Conservation (phyloP, 2,329 filamentous ascomycete genomes). For the Penicillium sp. region DNA sequence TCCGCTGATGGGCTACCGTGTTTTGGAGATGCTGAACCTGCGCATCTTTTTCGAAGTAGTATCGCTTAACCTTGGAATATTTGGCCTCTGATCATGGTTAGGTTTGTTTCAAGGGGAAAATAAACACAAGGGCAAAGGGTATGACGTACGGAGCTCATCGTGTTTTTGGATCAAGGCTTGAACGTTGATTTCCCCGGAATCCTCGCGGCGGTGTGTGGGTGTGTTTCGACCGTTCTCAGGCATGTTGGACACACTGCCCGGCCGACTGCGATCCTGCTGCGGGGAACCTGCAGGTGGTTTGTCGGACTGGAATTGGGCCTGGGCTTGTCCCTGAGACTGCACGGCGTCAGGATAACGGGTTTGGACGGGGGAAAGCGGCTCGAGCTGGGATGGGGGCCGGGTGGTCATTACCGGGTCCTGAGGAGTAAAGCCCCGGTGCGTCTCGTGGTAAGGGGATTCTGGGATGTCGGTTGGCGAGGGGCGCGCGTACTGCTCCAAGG, state of each 20-base stretch:
- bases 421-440: constrained; percentile 12
- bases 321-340: constrained; percentile 22
- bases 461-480: constrained; percentile 25
- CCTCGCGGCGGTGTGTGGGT: constrained; percentile 44
- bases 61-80: constrained; percentile 96
- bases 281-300: constrained; percentile 17
- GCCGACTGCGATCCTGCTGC: constrained; percentile 21
- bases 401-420: constrained; percentile 25
- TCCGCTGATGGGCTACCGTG: constrained; percentile 91
- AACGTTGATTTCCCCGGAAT: constrained; percentile 47
- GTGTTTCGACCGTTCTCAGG: constrained; percentile 51
- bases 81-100: constrained; percentile 69
- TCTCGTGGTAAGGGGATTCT: constrained; percentile 12
- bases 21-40: constrained; percentile 96
- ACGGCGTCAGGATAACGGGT: constrained; percentile 25
- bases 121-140: not conserved
- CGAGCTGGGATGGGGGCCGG: constrained; percentile 23
- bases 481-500: constrained; percentile 18
- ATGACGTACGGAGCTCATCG: constrained; percentile 48
- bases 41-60: constrained; percentile 89
- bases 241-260: constrained; percentile 26
- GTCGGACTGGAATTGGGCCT: constrained; percentile 9
- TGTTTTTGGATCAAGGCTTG: constrained; percentile 46
- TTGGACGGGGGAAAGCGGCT: constrained; percentile 20
- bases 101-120: not conserved